Evolutionary conservation across 2,329 filamentous ascomycete species (phyloP).

Genomic region (Arthrobotrys entomopaga): DNA sequence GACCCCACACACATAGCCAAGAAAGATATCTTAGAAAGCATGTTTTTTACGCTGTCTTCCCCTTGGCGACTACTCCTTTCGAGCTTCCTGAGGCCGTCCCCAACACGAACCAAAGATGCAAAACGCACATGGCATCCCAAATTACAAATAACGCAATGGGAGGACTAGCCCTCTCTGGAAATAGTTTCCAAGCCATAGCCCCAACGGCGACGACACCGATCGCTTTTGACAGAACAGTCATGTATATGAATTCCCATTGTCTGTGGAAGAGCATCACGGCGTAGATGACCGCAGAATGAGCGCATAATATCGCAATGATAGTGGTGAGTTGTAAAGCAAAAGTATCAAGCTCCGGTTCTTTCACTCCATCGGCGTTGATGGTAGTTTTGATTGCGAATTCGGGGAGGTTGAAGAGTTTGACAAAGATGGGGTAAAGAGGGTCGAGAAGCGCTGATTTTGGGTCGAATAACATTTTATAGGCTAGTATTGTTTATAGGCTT

Average conservation of each 20-base stretch:
- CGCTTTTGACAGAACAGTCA: slow-evolving; percentile 46
- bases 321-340: slow-evolving; percentile 47
- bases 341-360: slow-evolving; percentile 36
- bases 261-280: slow-evolving; percentile 38
- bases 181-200: slow-evolving; percentile 34
- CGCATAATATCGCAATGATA: slow-evolving; percentile 46
- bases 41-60: slow-evolving; percentile 23
- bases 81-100: slow-evolving; percentile 49
- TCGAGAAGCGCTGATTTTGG: slow-evolving; percentile 37
- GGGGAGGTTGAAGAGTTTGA: slow-evolving; percentile 47
- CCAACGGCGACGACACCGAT: slow-evolving; percentile 38
- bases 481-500: slow-evolving; percentile 6
- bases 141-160: slow-evolving; percentile 51
- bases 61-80: slow-evolving; percentile 25
- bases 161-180: slow-evolving; percentile 47
- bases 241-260: slow-evolving; percentile 52
- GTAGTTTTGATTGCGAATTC: slow-evolving; percentile 41
- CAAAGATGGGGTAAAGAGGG: slow-evolving; percentile 45
- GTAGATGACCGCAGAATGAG: slow-evolving; percentile 47
- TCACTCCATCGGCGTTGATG: slow-evolving; percentile 20
- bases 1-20: no score
- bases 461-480: slow-evolving; percentile 53
- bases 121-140: slow-evolving; percentile 46
- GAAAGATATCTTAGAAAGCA: no score
- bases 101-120: slow-evolving; percentile 48